Evolutionary conservation across 2,329 filamentous ascomycete species (phyloP).

Genomic region (Aspergillus sp.): DNA sequence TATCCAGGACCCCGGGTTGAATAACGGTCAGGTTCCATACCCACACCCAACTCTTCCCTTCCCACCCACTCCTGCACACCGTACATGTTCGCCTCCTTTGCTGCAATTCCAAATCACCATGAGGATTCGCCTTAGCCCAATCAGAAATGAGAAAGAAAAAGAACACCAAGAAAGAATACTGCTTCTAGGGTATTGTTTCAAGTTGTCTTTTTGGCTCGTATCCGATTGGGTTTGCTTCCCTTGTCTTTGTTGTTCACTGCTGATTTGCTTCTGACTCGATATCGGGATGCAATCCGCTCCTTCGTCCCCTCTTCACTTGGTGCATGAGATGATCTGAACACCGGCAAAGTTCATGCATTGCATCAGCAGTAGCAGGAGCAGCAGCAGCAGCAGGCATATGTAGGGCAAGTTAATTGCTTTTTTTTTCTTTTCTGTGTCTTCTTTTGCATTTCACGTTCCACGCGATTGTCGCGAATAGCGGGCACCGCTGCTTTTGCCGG

Average conservation of each 20-base stretch:
- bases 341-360: conserved; percentile 8
- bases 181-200: conserved; percentile 5
- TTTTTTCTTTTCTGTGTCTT: background rate
- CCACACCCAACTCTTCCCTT: background rate
- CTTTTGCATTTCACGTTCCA: background rate
- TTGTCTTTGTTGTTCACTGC: conserved; percentile 11
- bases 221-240: conserved; percentile 10
- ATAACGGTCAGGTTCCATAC: conserved; percentile 2
- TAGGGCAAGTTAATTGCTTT: conserved; percentile 6
- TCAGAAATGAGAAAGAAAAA: too few relatives aligned
- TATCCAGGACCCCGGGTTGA: conserved; percentile 6
- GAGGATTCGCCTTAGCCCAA: background rate
- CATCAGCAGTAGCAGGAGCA: background rate
- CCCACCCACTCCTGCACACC: background rate
- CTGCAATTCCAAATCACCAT: background rate
- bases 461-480: conserved; percentile 12
- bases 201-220: background rate
- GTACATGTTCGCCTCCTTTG: background rate
- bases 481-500: background rate
- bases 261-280: conserved; percentile 4
- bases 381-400: background rate
- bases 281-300: background rate
- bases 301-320: background rate
- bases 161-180: too few relatives aligned
- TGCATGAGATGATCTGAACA: conserved; percentile 13